Evolutionary conservation across 1,284 basidiomycete genomes (phyloP), one percentile per base, ranked within the genome.

Genomic region (Wolfiporia cocos): DNA sequence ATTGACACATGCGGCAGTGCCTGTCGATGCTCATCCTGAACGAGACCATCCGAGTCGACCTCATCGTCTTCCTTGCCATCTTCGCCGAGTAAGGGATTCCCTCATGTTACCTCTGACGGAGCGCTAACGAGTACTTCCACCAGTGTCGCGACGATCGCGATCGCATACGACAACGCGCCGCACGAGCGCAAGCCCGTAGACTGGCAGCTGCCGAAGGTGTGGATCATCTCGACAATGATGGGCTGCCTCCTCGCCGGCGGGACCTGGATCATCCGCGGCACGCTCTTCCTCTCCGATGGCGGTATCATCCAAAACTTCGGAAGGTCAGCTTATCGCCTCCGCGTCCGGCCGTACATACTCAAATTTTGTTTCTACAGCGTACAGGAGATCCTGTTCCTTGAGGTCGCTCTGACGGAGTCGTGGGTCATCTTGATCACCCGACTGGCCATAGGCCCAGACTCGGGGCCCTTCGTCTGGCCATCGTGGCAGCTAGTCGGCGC

Each of bases 221-320:
- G 43, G 43, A 41, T 44, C 18, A 41, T 44, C 24, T 44, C 43
- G 12, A 44, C 43, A 15, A 2, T 44, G 14, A 44, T 44, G 43
- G 43, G 43, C 21, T 3, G 36, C 24, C 6, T 44, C 14, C 39
- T 44, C 15, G 37, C 38, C 18, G 38, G 43, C 7, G 43, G 43
- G n/a, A 44, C 43, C 29, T 44, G 43, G 43, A 44, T 44, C 39
- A 44, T 44, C 21, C 43, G 43, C 17, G 43, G 43, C 11, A 44
- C 43, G 10, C 30, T 44, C 14, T 44, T 44, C 34, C 22, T 44
- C 23, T 2, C 5, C 6, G 34, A 41, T n/a, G 39, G 39, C 15
- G 43, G 43, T 18, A 44, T 44, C 39, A 39, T 44, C 17, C 43
- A 44, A 29, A 44, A 44, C 34, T 44, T 44, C 34, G 43, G 43